Conservation (phyloP, 768 basidiomycete genomes). For the Suillus brevipes region DNA sequence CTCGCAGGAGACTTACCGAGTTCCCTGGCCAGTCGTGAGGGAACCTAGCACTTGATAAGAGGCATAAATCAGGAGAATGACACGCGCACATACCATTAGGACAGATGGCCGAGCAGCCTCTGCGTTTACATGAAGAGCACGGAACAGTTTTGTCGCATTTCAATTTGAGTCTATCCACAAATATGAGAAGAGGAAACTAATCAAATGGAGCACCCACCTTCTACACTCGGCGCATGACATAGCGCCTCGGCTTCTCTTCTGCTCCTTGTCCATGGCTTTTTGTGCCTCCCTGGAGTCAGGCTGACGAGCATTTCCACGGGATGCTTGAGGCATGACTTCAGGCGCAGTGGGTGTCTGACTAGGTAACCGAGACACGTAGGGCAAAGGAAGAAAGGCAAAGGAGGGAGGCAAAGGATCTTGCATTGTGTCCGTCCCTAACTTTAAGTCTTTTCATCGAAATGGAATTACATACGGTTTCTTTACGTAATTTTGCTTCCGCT, state of each 20-base stretch:
- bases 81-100: conserved; percentile 50
- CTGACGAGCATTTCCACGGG: conserved; percentile 44
- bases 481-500: conserved; percentile 12
- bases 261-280: conserved; percentile 62
- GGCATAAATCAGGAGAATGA: not conserved
- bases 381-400: not conserved
- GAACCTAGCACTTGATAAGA: conserved; percentile 39
- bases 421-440: conserved; percentile 1
- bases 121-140: conserved; percentile 60
- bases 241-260: conserved; percentile 59
- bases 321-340: conserved; percentile 48
- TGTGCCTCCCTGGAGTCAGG: conserved; percentile 35
- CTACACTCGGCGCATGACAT: conserved; percentile 63
- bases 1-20: conserved; percentile 47
- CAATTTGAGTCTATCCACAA: conserved; percentile 52
- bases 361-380: not conserved
- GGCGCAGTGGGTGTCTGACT: too few relatives aligned
- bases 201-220: conserved; percentile 39
- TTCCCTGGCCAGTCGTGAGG: conserved; percentile 76
- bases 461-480: conserved; percentile 5
- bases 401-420: not conserved
- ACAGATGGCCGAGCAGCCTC: conserved; percentile 77
- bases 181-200: not conserved
- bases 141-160: conserved; percentile 74
- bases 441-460: conserved; percentile 2